Base-by-base conservation (phyloP, 305 asterid genomes). In the Fraxinus xanthoxyloides region DNA sequence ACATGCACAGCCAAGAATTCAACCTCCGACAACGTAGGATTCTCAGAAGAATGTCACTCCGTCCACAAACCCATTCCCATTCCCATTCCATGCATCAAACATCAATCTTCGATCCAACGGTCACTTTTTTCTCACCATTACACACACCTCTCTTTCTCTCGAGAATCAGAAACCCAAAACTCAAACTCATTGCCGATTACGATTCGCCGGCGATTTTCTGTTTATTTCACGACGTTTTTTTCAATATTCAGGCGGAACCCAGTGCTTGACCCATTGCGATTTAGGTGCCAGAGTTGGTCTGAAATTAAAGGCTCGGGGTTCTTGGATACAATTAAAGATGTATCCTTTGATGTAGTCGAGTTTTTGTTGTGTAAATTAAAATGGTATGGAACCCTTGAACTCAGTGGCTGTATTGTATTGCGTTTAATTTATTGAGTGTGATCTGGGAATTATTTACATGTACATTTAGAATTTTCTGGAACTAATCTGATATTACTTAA, bases 21-120 rank as follows among this genome's bases (percentile, higher is more conserved):
- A 89, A 82, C 87, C 89, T 87, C 97, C 95, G 93, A 81, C 82
- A 86, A 34, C 79, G 80, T 78, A 73, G 97, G 93, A 40, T 79
- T 87, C 86, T 84, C 82, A 77, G 82, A 85, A 77, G 65, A 80
- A 88, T 87, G 91, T 73, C 90, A 56, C 85, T 76, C 51, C 84
- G 88, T 86, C 88, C 92, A 82, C 89, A 56, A 63, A 84, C 74
- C 73, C 88, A 35, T 54, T 30, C 82, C 72, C 88, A 35, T 54
- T 28, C 81, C 84, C 89, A 75, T 70, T 83, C 84, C 83, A 77
- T 79, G 63, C 81, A 80, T 82, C 82, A 67, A 72, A 79, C 84
- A 79, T 83, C 88, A 81, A 77, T 28, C 81, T 81, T 84, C 85
- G 59, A 82, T 86, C 91, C 85, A 79, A 87, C 88, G 81, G 85